Evolutionary conservation across 768 basidiomycete species (phyloP).

Genomic region (Infundibulicybe gibba): DNA sequence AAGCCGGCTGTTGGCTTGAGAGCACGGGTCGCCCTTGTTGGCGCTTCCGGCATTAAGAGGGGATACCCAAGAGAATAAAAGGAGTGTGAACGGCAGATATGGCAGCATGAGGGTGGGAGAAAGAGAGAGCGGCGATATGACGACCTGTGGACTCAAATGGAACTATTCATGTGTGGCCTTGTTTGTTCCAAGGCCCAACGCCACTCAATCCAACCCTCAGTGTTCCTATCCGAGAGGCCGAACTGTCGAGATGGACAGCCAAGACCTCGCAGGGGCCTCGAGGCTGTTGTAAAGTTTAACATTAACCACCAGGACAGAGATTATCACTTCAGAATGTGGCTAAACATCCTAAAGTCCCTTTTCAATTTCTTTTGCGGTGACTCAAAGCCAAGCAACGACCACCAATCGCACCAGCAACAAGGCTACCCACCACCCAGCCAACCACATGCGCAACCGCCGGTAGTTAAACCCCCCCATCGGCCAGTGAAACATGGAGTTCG

Average conservation of each 20-base stretch:
- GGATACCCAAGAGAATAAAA: conserved; percentile 35
- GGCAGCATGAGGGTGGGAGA: conserved; percentile 17
- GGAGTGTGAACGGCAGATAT: conserved; percentile 42
- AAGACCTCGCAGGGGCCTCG: no score
- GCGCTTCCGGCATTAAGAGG: conserved; percentile 44
- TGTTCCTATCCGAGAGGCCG: no score
- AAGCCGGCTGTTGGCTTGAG: conserved; percentile 57
- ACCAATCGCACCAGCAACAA: conserved; percentile 11
- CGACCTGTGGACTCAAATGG: not conserved
- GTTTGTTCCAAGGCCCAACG: not conserved
- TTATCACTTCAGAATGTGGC: conserved; percentile 13
- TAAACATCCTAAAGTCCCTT: conserved; percentile 24
- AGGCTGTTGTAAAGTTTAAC: no score
- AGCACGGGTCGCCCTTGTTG: conserved; percentile 44
- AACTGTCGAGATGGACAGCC: no score
- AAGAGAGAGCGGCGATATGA: not conserved
- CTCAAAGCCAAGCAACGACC: conserved; percentile 10
- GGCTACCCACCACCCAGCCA: conserved; percentile 4
- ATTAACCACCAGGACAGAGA: not conserved
- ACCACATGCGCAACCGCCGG: conserved; percentile 1
- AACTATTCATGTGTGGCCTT: not conserved
- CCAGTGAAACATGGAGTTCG: conserved; percentile 5
- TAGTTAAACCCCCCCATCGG: not conserved
- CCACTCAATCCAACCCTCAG: not conserved
- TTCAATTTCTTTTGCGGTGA: conserved; percentile 22